phyloP scores from a whole-genome alignment of 495 filamentous ascomycete genomes.

The Aspergillus cavernicola region DNA sequence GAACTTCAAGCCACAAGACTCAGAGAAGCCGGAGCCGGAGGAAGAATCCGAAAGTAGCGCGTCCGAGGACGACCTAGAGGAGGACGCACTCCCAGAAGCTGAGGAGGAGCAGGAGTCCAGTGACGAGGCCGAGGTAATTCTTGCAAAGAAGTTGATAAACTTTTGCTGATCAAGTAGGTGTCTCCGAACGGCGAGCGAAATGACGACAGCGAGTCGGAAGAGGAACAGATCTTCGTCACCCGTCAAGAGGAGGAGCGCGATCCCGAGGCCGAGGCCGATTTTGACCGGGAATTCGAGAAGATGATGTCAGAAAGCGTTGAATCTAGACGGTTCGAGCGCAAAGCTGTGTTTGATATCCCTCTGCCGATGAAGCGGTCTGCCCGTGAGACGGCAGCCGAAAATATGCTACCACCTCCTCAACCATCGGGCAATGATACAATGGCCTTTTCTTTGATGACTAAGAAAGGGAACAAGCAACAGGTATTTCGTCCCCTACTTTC shows the following conservation, averaged over 20 bases:
- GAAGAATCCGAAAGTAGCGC: constrained; percentile 58
- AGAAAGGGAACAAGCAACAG: constrained; percentile 93
- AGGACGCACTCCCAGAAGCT: constrained; percentile 50
- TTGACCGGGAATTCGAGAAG: constrained; percentile 96
- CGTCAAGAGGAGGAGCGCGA: constrained; percentile 86
- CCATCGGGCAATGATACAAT: constrained; percentile 62
- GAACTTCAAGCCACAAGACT: constrained; percentile 75
- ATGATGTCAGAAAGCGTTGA: constrained; percentile 98
- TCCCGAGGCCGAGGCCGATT: constrained; percentile 92
- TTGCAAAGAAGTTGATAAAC: background rate
- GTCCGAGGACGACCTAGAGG: constrained; percentile 62
- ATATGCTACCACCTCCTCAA: constrained; percentile 28
- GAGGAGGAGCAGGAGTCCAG: constrained; percentile 57
- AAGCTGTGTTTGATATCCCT: constrained; percentile 88
- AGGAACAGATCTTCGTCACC: constrained; percentile 88
- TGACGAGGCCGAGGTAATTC: constrained; percentile 54
- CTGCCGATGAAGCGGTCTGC: constrained; percentile 77
- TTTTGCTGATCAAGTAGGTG: constrained; percentile 33
- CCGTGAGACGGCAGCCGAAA: constrained; percentile 52
- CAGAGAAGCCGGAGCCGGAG: constrained; percentile 67
- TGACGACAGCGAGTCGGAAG: constrained; percentile 56
- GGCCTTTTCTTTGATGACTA: constrained; percentile 94
- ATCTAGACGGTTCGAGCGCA: constrained; percentile 89
- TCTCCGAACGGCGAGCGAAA: constrained; percentile 46
- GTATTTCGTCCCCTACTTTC: too few relatives aligned